A percentile compares a stretch with the other conserved stretches of the same genome.
These are phyloP conservation scores for Phytophthora rubi DNA, from an alignment of 352 stramenopile genomes.

Conservation along the genomic window DNA sequence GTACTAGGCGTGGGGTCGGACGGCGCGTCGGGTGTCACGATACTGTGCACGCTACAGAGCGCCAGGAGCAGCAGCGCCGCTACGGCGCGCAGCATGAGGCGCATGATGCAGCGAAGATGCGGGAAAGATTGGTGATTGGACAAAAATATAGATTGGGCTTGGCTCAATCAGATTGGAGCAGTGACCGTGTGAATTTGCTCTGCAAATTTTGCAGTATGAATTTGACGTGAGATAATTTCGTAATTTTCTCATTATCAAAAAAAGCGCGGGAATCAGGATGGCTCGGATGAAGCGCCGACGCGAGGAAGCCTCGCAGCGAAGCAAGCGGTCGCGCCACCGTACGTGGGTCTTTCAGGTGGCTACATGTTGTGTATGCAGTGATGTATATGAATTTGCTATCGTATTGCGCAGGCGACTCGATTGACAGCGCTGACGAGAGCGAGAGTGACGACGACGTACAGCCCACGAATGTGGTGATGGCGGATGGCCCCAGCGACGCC, in stretches of 20 bases:
- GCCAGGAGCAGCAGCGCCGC: slow-evolving; percentile 55
- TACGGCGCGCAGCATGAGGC: not conserved
- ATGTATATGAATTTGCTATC: not conserved
- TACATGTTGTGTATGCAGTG: not conserved
- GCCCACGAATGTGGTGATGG: slow-evolving; percentile 36
- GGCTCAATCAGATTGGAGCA: not conserved
- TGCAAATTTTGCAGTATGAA: not conserved
- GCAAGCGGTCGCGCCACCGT: slow-evolving; percentile 51
- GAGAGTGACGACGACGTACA: slow-evolving; percentile 41
- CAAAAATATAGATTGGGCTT: not conserved
- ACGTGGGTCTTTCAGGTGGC: slow-evolving; percentile 5
- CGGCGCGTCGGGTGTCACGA: slow-evolving; percentile 29
- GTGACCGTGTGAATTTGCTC: no score
- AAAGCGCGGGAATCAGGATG: slow-evolving; percentile 25
- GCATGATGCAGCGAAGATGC: not conserved
- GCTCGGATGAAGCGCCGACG: slow-evolving; percentile 49
- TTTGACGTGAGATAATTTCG: not conserved
- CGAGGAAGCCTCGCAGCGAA: slow-evolving; percentile 31
- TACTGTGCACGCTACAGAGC: slow-evolving; percentile 18
- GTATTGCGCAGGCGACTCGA: slow-evolving; percentile 30
- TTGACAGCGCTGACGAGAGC: slow-evolving; percentile 40
- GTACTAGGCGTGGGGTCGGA: not conserved
- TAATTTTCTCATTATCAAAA: slow-evolving; percentile 1
- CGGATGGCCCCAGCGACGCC: slow-evolving; percentile 25
- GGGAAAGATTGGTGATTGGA: not conserved